Percentiles rank a stretch among this genome's conserved stretches.
These are phyloP conservation scores for Jimgerdemannia lactiflua DNA, from an alignment of 192 early-diverging fungal genomes.

Conservation along the genomic window DNA sequence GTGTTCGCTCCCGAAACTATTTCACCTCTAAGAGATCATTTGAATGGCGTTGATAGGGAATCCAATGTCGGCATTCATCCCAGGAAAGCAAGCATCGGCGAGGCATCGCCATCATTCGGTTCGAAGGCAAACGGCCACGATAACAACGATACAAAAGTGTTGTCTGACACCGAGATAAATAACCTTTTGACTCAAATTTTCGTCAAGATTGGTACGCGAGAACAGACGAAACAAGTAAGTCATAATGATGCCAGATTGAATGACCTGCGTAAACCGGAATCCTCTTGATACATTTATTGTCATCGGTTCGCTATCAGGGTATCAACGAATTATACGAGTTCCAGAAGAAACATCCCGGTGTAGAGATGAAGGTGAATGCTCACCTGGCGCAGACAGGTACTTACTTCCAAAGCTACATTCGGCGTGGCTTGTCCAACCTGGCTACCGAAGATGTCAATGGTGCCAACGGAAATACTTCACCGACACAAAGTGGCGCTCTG, in stretches of 20 bases:
- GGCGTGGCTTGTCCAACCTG: constrained; percentile 58
- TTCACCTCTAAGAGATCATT: constrained; percentile 10
- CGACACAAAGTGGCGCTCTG: neutral
- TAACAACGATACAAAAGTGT: neutral
- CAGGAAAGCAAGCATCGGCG: constrained; percentile 12
- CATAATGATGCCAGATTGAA: neutral
- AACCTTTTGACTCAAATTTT: constrained; percentile 65
- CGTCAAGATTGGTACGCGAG: constrained; percentile 63
- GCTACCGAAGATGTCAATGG: constrained; percentile 49
- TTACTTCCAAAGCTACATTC: constrained; percentile 76
- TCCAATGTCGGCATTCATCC: constrained; percentile 6
- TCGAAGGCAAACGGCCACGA: neutral
- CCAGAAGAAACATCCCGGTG: constrained; percentile 67
- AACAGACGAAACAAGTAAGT: constrained; percentile 61
- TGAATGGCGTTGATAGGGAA: constrained; percentile 7
- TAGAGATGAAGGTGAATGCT: constrained; percentile 57
- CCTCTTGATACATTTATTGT: neutral
- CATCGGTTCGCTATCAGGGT: constrained; percentile 36
- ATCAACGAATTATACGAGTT: constrained; percentile 76
- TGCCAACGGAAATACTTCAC: constrained; percentile 17
- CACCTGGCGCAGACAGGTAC: constrained; percentile 59
- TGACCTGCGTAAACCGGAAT: neutral
- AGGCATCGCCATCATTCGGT: constrained; percentile 13
- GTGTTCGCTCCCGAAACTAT: neutral
- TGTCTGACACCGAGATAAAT: constrained; percentile 64